Percentiles rank a stretch among this genome's conserved stretches.
Evolutionary conservation across 495 filamentous ascomycete genomes (phyloP).

Genomic region (Neurospora sp.): DNA sequence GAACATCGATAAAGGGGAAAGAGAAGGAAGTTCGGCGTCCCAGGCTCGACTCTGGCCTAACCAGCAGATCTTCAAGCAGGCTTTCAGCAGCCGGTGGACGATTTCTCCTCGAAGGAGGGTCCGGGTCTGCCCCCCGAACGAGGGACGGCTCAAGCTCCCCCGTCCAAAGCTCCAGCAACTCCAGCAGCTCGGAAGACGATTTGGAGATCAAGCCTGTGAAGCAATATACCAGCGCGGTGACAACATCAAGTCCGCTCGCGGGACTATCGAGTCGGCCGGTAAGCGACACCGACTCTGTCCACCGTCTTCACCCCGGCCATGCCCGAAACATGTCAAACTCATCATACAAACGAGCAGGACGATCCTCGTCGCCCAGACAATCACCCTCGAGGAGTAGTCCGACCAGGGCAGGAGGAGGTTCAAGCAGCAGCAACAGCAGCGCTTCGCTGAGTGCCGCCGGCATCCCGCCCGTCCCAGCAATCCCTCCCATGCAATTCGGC

Average conservation of each 20-base stretch:
- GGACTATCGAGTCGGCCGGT: conserved; percentile 1
- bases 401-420: neutral
- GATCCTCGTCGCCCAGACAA: neutral
- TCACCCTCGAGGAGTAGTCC: conserved; percentile 1
- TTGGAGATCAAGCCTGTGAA: conserved; percentile 22
- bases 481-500: conserved; percentile 16
- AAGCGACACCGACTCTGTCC: conserved; percentile 14
- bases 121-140: neutral
- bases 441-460: conserved; percentile 4
- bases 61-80: conserved; percentile 23
- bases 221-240: neutral
- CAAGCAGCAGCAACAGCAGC: conserved; percentile 4
- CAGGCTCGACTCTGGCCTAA: conserved; percentile 13
- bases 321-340: conserved; percentile 20
- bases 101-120: conserved; percentile 1
- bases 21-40: conserved; percentile 25
- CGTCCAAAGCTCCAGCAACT: conserved; percentile 22
- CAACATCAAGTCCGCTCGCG: neutral
- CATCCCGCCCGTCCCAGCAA: conserved; percentile 21
- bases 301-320: conserved; percentile 22
- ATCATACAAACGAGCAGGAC: conserved; percentile 1
- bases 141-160: conserved; percentile 9
- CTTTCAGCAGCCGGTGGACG: conserved; percentile 5
- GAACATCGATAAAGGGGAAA: conserved; percentile 10
- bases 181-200: conserved; percentile 26